Evolutionary conservation across 2,329 filamentous ascomycete genomes (phyloP).

Genomic region (Chlorencoelia australis): DNA sequence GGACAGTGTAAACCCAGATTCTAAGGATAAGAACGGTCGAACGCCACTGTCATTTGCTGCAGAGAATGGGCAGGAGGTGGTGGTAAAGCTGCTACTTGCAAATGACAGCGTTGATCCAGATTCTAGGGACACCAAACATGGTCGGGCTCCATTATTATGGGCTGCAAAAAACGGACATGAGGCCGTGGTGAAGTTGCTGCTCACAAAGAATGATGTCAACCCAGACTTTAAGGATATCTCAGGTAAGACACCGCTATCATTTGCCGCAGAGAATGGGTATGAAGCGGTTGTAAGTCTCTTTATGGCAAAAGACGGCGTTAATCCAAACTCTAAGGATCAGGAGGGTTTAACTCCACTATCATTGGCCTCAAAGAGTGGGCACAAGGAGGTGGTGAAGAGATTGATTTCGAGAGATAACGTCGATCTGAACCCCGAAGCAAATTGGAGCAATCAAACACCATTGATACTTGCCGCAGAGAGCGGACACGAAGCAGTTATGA

Average conservation of each 20-base stretch:
- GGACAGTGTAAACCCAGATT: no score
- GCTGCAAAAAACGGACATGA: background rate
- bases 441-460: background rate
- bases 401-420: background rate
- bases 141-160: constrained; percentile 1
- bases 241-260: background rate
- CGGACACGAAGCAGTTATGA: background rate
- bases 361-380: background rate
- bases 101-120: background rate
- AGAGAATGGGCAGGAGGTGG: background rate
- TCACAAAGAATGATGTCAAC: background rate
- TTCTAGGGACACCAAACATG: background rate
- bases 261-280: constrained; percentile 1
- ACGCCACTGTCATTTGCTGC: background rate
- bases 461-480: background rate
- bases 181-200: background rate
- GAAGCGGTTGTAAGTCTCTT: background rate
- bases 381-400: background rate
- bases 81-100: background rate
- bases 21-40: background rate
- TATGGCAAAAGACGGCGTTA: background rate
- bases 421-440: background rate
- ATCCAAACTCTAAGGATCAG: constrained; percentile 1
- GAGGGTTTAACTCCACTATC: background rate
- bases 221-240: background rate